Evolutionary conservation across 352 stramenopile genomes (phyloP).

Genomic region (Peronospora belbahrii): DNA sequence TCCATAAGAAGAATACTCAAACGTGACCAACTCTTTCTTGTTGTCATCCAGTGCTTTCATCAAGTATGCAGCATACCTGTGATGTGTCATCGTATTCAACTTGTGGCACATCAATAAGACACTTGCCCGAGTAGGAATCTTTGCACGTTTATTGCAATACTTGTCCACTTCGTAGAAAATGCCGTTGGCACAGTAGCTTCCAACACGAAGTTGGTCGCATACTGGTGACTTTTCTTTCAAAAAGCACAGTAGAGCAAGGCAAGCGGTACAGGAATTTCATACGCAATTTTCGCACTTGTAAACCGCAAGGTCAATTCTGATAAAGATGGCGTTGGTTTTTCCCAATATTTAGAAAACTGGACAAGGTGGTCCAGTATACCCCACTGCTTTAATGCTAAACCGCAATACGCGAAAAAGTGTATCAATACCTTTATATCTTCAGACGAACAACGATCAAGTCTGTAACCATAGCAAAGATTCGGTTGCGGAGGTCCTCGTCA

Average conservation of each 20-base stretch:
- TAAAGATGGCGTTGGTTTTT: conserved; percentile 15
- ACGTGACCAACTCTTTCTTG: too few relatives aligned
- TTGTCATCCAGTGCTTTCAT: conserved; percentile 22
- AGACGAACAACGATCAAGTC: conserved; percentile 26
- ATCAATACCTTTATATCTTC: conserved; percentile 22
- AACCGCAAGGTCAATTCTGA: conserved; percentile 13
- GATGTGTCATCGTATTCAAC: conserved; percentile 39
- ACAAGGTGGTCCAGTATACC: conserved; percentile 42
- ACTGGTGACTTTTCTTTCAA: too few relatives aligned
- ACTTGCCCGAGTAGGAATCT: conserved; percentile 28
- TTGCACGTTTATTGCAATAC: conserved; percentile 43
- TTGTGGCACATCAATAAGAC: conserved; percentile 43
- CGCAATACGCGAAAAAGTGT: conserved; percentile 17
- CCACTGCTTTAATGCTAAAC: neutral
- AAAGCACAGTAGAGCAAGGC: conserved; percentile 47
- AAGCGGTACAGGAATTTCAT: conserved; percentile 9
- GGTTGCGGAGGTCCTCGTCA: conserved; percentile 7
- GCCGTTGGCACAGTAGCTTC: conserved; percentile 7
- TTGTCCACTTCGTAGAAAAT: conserved; percentile 40
- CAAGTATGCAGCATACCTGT: conserved; percentile 43
- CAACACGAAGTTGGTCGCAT: conserved; percentile 3
- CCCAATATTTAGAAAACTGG: conserved; percentile 47
- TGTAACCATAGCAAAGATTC: conserved; percentile 35
- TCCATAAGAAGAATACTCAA: conserved; percentile 30
- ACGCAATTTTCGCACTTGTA: conserved; percentile 15